A percentile compares a stretch with the other conserved stretches of the same genome.
These are phyloP conservation scores for Magnaporthiopsis rhizophila DNA, from an alignment of 2,329 filamentous ascomycete species.

Conservation along the genomic window DNA sequence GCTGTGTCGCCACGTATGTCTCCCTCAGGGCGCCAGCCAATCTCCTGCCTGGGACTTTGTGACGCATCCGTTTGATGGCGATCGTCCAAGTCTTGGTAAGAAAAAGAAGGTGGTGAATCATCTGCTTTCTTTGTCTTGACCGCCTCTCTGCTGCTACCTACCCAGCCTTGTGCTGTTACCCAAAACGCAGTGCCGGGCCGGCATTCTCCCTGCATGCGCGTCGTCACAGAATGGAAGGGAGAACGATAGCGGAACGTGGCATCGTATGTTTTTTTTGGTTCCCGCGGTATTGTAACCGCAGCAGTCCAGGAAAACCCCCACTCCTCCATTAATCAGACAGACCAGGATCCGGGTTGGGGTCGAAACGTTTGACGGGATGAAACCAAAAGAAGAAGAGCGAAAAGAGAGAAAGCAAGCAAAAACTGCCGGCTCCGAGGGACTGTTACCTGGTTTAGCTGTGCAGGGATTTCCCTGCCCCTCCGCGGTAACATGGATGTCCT, in stretches of 20 bases:
- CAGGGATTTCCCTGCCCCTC: not conserved
- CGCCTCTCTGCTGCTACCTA: not conserved
- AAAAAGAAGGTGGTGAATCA: not conserved
- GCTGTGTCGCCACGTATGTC: not conserved
- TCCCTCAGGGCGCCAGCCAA: not conserved
- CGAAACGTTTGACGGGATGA: constrained; percentile 4
- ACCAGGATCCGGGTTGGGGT: not conserved
- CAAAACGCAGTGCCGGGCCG: not conserved
- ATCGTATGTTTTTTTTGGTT: not conserved
- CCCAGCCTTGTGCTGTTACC: not conserved
- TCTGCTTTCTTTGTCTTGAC: not conserved
- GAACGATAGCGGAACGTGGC: not conserved
- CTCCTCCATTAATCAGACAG: not conserved
- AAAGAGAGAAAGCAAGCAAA: not conserved
- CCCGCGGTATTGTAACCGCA: not conserved
- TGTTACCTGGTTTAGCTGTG: constrained; percentile 3
- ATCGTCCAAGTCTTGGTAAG: not conserved
- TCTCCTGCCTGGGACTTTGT: not conserved
- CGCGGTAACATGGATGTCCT: not conserved
- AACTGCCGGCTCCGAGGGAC: constrained; percentile 4
- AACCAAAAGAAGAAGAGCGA: not conserved
- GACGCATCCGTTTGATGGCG: not conserved
- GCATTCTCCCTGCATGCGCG: not conserved
- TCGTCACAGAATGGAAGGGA: too few relatives aligned
- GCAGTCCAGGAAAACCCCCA: not conserved